Percentiles rank a stretch among this genome's conserved stretches.
phyloP scores from a whole-genome alignment of 176 grass and related monocot species.

The Cenchrus purpureus region DNA sequence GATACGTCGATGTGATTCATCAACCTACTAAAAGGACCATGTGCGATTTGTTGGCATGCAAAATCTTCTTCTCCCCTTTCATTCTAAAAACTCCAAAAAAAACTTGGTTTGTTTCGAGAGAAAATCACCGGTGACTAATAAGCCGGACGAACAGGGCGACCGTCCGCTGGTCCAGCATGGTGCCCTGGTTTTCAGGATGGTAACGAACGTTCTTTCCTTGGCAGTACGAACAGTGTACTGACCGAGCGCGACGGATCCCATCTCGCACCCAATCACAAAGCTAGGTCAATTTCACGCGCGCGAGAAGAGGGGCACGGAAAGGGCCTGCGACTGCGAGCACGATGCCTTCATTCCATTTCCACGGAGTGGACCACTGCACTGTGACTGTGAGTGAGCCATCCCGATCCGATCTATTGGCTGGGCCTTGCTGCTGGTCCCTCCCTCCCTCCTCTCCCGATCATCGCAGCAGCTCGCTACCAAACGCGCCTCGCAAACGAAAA shows the following conservation, averaged over 20 bases:
- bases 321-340: not conserved
- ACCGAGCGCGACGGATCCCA: not conserved
- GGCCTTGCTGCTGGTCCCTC: not conserved
- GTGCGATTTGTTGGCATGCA: conserved; percentile 23
- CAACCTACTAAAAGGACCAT: conserved; percentile 21
- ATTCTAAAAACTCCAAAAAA: not conserved
- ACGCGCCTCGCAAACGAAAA: not conserved
- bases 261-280: conserved; percentile 10
- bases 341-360: not conserved
- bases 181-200: conserved; percentile 47
- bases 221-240: not conserved
- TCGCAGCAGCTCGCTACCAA: not conserved
- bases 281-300: conserved; percentile 1
- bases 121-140: too few species aligned
- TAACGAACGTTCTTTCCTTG: conserved; percentile 4
- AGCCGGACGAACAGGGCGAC: not conserved
- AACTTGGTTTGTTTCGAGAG: not conserved
- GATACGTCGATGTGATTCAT: not conserved
- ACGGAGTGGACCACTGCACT: not conserved
- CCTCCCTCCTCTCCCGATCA: not conserved
- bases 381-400: not conserved
- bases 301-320: not conserved
- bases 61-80: not conserved
- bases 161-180: conserved; percentile 39
- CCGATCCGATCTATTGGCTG: not conserved